These are phyloP conservation scores for Sordariomycetes sp. DNA, from an alignment of 2,329 filamentous ascomycete genomes.

Conservation along the genomic window DNA sequence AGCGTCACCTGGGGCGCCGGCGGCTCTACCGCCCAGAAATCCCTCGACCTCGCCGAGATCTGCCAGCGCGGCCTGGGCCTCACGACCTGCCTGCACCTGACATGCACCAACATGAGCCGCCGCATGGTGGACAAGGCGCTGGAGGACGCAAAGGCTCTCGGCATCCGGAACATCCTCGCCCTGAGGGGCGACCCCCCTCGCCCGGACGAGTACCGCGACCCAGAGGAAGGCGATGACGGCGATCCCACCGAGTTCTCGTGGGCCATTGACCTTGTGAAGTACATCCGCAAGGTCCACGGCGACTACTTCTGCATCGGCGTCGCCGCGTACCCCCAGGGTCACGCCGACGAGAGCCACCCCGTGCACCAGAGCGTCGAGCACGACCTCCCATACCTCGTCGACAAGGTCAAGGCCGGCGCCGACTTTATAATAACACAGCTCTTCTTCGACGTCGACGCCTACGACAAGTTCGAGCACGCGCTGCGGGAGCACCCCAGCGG, in stretches of 20 bases:
- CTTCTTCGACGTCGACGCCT: conserved; percentile 83
- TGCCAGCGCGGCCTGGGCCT: conserved; percentile 85
- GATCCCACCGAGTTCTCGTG: conserved; percentile 72
- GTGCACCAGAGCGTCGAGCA: conserved; percentile 54
- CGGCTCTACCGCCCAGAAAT: conserved; percentile 81
- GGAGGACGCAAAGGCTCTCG: conserved; percentile 79
- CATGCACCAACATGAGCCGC: conserved; percentile 94
- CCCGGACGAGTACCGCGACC: conserved; percentile 67
- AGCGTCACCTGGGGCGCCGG: conserved; percentile 98
- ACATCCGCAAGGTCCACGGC: conserved; percentile 74
- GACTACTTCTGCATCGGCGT: conserved; percentile 97
- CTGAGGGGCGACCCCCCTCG: conserved; percentile 83
- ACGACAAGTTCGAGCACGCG: conserved; percentile 63
- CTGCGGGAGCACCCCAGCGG: conserved; percentile 73
- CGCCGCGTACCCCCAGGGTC: conserved; percentile 88
- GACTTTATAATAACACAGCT: conserved; percentile 99
- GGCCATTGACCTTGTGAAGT: conserved; percentile 78
- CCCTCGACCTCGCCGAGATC: conserved; percentile 85
- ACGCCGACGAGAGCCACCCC: conserved; percentile 81
- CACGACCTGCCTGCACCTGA: conserved; percentile 91
- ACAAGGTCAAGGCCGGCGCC: conserved; percentile 82
- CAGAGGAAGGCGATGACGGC: conserved; percentile 33
- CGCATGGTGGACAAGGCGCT: conserved; percentile 76
- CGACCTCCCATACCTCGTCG: conserved; percentile 78
- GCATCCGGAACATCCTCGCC: conserved; percentile 87